Base-by-base conservation (phyloP, 306 rosid genomes). In the Cucumis melo region DNA sequence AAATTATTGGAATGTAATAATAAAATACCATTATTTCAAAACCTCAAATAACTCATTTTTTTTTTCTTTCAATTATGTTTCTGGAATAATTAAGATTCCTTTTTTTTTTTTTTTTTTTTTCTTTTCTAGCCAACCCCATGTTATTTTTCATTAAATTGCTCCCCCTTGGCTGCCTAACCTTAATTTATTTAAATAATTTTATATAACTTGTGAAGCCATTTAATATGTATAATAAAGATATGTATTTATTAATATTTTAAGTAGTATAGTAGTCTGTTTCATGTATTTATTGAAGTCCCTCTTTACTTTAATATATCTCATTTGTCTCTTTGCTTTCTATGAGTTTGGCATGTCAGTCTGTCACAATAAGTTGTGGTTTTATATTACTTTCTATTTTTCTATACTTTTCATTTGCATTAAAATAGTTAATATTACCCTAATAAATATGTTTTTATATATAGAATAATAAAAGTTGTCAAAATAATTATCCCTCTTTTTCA, bases 301-400 rank as follows among this genome's bases (percentile, higher is more conserved):
- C 7, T 6, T 44, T 70, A 70, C 57, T 44, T 70, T 70, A 70
- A 21, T 70, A 16, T 70, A 44, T 23, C 57, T 19, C 39, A 68
- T 5, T 68, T 68, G 56, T 70, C 57, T 70, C 11, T 20, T 64
- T 20, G 55, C 34, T 39, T 39, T 39, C 74, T 42, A 66, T 50
- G 32, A 65, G 74, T 67, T 67, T 41, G 74, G 74, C 50, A 27
- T 67, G 74, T 68, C 55, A 68, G 74, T 23, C 38, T 68, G 13
- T 42, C 56, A 20, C 48, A 44, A 68, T 5, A 68, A 65, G 51
- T 5, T 5, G 9, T 15, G 15, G 8, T 62, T 65, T 39, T n/a
- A 9, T 65, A 39, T 38, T 64, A 19, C 20, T 38, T n/a, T 65
- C 7, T 65, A 36, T 38, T 65, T 65, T 38, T 65, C 23, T 19